Evolutionary conservation across 192 early-diverging fungal species (phyloP).

Genomic region (Podila minutissima): DNA sequence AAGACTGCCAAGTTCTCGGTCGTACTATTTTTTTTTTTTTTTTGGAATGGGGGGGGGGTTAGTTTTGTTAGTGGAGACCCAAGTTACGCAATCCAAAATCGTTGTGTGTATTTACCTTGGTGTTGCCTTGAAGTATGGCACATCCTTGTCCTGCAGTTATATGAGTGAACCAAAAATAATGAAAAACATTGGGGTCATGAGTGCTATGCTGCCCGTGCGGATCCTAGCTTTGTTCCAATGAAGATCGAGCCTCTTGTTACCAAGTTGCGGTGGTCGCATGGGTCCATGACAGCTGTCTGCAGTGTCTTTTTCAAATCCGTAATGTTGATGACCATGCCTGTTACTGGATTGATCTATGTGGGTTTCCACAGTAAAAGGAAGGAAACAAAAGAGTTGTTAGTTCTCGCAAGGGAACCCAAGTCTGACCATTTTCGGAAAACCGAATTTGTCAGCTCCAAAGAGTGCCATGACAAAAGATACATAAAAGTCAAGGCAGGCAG

Average conservation of each 20-base stretch:
- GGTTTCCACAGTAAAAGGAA: background rate
- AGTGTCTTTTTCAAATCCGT: constrained; percentile 83
- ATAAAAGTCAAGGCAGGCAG: no score
- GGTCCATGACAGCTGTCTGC: constrained; percentile 74
- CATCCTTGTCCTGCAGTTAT: constrained; percentile 74
- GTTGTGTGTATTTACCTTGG: constrained; percentile 58
- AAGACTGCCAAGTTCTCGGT: constrained; percentile 91
- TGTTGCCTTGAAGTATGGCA: constrained; percentile 74
- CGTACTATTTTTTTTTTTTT: constrained; percentile 71
- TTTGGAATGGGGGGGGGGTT: no score
- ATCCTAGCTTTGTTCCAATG: background rate
- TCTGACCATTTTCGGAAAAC: background rate
- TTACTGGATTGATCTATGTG: constrained; percentile 69
- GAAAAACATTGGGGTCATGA: background rate
- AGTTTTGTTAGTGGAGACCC: no score
- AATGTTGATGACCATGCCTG: constrained; percentile 92
- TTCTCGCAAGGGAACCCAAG: background rate
- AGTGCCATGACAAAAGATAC: no score
- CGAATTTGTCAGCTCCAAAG: constrained; percentile 20
- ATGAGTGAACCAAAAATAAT: background rate
- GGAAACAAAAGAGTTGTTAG: background rate
- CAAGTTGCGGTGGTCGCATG: constrained; percentile 89
- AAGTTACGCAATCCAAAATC: no score
- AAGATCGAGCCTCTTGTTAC: constrained; percentile 45
- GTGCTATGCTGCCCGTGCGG: background rate